phyloP scores from a whole-genome alignment of 345 rosid species.

The Garcia nutans region DNA sequence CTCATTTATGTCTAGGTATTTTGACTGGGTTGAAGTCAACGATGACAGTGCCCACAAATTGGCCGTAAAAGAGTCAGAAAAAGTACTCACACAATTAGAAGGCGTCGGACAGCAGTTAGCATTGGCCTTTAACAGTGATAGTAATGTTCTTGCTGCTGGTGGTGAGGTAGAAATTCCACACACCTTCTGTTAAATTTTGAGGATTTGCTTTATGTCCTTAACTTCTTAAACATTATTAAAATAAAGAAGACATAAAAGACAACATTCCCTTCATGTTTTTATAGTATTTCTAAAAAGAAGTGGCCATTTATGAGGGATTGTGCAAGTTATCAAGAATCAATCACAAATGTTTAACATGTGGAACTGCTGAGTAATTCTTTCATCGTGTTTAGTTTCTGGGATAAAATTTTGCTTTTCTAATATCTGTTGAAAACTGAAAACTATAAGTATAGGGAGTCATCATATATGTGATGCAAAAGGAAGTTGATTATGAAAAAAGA shows the following conservation, averaged over 20 bases:
- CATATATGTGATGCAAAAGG: background rate
- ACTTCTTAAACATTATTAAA: background rate
- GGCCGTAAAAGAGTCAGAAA: conserved; percentile 50
- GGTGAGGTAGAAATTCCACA: conserved; percentile 59
- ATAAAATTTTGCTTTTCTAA: background rate
- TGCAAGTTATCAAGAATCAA: too few relatives aligned
- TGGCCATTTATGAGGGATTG: background rate
- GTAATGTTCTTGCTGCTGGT: conserved; percentile 71
- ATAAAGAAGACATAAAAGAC: background rate
- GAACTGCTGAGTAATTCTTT: background rate
- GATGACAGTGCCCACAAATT: conserved; percentile 39
- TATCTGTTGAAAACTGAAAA: too few relatives aligned
- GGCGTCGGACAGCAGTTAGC: conserved; percentile 77
- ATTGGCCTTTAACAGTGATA: conserved; percentile 62
- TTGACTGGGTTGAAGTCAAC: conserved; percentile 60
- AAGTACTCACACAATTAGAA: conserved; percentile 49
- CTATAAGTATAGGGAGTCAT: too few relatives aligned
- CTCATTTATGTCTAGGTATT: conserved; percentile 42
- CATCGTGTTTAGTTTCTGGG: background rate
- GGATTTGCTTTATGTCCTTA: conserved; percentile 1
- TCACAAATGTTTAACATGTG: background rate
- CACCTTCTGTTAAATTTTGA: background rate
- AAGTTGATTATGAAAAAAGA: background rate
- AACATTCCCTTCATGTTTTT: background rate
- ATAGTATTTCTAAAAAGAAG: background rate